These are phyloP conservation scores for Plectosphaerella sp. DNA, from an alignment of 2,329 filamentous ascomycete genomes.

Conservation along the genomic window DNA sequence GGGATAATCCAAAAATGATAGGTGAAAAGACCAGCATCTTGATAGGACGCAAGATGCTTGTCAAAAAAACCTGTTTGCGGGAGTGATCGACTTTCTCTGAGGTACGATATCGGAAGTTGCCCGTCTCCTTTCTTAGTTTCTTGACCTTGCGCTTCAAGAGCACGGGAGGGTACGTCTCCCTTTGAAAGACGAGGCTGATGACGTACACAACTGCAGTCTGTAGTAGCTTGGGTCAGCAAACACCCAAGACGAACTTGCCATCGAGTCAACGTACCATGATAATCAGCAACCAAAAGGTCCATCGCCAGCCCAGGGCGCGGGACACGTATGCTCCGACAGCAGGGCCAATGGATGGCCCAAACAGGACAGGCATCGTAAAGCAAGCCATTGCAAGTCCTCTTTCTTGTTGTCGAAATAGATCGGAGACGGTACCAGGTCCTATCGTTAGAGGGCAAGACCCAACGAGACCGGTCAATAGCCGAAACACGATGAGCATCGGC, in stretches of 20 bases:
- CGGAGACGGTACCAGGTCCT: constrained; percentile 62
- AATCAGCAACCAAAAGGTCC: constrained; percentile 43
- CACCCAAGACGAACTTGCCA: no score
- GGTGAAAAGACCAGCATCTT: constrained; percentile 52
- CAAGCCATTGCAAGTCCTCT: constrained; percentile 53
- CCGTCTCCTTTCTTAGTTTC: no score
- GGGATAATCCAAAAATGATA: constrained; percentile 42
- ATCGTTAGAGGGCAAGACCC: constrained; percentile 19
- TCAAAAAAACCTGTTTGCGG: constrained; percentile 12
- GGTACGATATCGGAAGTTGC: constrained; percentile 22
- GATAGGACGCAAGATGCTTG: constrained; percentile 32
- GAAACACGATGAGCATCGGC: constrained; percentile 47
- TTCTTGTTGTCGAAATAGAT: constrained; percentile 54
- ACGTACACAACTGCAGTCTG: no score
- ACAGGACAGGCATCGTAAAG: constrained; percentile 36
- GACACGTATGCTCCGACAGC: constrained; percentile 38
- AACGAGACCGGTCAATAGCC: constrained; percentile 18
- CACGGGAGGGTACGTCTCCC: no score
- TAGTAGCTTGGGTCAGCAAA: no score
- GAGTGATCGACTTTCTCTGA: no score
- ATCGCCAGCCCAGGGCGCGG: constrained; percentile 39
- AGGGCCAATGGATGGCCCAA: constrained; percentile 43
- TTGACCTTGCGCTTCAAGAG: no score
- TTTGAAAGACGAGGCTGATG: no score
- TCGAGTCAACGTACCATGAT: constrained; percentile 27